Evolutionary conservation across 2,329 filamentous ascomycete species (phyloP), one percentile per base, ranked within the genome.

Genomic region (Penicillium hordei): DNA sequence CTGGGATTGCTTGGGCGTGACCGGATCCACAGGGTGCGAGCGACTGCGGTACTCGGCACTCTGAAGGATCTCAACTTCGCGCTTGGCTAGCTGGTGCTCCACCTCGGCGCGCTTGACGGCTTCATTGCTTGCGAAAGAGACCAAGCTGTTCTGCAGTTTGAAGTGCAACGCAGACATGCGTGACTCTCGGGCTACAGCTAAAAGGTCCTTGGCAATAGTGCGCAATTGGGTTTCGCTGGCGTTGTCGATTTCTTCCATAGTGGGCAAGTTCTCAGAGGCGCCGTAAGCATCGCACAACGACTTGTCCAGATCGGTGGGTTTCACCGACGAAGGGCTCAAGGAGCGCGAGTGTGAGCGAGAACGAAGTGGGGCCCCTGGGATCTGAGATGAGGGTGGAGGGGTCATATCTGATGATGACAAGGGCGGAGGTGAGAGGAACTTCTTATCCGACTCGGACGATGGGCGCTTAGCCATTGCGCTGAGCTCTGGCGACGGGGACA

Each of bases 121-220:
- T 65, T 96, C 91, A 48, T 89, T 87, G 54, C 90, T 92, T 69
- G 96, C 91, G 63, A 97, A 87, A 51, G 85, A 87, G 29, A 96
- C 83, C 69, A 97, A 83, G 66, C 89, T 92, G 70, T 93, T 89
- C 73, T 97, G 93, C 54, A 97, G 80, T 76, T 94, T 95, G 78
- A 94, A 89, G 72, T 97, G 93, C 33, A 93, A 90, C 17, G 89
- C 88, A 58, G 93, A 89, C 79, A 92, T 93, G 69, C 94, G 90
- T 55, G 85, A 82, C 64, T 89, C 86, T 61, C 83, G 80, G n/a
- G 86, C 72, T 17, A 82, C 78, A 12, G 75, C 73, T 27, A 83
- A 77, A 13, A 88, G 76, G 23, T 79, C 78, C 73, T 79, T 76
- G 34, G 84, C 79, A 67, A 86, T 84, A 44, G 71, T 72, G 25